These are phyloP conservation scores for Alternaria consortialis DNA, from an alignment of 2,329 filamentous ascomycete genomes.

Conservation along the genomic window DNA sequence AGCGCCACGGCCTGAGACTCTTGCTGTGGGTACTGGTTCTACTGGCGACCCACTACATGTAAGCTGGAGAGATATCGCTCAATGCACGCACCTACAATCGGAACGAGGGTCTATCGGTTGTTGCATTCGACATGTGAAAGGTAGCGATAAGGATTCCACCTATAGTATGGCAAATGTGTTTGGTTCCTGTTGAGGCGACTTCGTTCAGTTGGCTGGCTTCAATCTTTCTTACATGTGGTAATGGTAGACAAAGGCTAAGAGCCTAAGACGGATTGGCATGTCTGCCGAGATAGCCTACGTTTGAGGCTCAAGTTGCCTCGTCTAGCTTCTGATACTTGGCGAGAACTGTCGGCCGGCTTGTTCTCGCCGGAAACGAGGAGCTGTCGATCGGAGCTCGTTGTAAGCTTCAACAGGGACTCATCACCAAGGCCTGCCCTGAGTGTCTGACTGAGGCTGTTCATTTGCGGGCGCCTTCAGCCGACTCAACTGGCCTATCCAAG, in stretches of 20 bases:
- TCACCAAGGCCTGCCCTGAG: slow-evolving; percentile 3
- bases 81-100: slow-evolving; percentile 20
- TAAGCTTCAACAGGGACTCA: not conserved
- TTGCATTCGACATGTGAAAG: slow-evolving; percentile 1
- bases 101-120: not conserved
- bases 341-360: slow-evolving; percentile 26
- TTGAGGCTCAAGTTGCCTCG: slow-evolving; percentile 30
- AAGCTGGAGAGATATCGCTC: slow-evolving; percentile 25
- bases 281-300: slow-evolving; percentile 15
- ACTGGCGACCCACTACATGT: slow-evolving; percentile 27
- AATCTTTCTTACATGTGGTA: not conserved
- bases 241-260: not conserved
- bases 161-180: not conserved
- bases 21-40: slow-evolving; percentile 36
- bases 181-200: not conserved
- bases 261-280: slow-evolving; percentile 9
- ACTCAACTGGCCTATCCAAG: slow-evolving; percentile 8
- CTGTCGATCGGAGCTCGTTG: slow-evolving; percentile 19
- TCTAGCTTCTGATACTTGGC: slow-evolving; percentile 25
- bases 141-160: not conserved
- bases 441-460: slow-evolving; percentile 19
- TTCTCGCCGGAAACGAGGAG: slow-evolving; percentile 24
- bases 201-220: not conserved
- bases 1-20: slow-evolving; percentile 24
- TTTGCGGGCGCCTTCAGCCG: slow-evolving; percentile 14